phyloP scores from a whole-genome alignment of 1,139 yeast species.

The Pneumocystis canis region DNA sequence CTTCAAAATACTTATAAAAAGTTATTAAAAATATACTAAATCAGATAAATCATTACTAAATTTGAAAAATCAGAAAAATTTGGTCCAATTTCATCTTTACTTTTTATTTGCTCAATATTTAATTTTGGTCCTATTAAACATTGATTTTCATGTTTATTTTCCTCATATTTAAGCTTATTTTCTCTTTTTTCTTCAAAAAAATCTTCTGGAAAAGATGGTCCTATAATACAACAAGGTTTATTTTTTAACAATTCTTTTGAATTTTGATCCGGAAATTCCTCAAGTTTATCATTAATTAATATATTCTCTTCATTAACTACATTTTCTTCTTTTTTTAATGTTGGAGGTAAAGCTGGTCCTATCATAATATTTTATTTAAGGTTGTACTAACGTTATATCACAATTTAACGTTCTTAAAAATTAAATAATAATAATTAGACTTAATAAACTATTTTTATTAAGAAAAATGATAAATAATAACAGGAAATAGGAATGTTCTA shows the following conservation, averaged over 20 bases:
- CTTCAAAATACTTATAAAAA: slow-evolving; percentile 7
- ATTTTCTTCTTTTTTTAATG: not conserved
- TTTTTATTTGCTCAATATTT: not conserved
- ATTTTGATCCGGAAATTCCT: not conserved
- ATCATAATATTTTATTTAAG: not conserved
- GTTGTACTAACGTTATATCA: too few relatives aligned
- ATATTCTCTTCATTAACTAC: not conserved
- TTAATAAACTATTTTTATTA: not conserved
- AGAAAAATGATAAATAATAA: not conserved
- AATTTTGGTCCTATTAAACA: not conserved
- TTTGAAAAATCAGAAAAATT: slow-evolving; percentile 7
- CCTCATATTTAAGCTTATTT: not conserved
- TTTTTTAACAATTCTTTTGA: not conserved
- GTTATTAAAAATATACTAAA: not conserved
- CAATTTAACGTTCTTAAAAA: too few relatives aligned
- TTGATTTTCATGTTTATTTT: not conserved
- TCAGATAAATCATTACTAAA: not conserved
- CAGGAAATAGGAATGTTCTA: not conserved
- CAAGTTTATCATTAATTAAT: not conserved
- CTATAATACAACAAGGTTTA: not conserved
- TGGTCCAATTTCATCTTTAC: slow-evolving; percentile 16
- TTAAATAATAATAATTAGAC: too few relatives aligned
- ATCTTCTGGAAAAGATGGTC: not conserved
- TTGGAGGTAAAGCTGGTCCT: not conserved
- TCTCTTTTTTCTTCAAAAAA: not conserved